These are phyloP conservation scores for Debaryomyces tyrocola DNA, from an alignment of 805 yeast species.

Conservation along the genomic window DNA sequence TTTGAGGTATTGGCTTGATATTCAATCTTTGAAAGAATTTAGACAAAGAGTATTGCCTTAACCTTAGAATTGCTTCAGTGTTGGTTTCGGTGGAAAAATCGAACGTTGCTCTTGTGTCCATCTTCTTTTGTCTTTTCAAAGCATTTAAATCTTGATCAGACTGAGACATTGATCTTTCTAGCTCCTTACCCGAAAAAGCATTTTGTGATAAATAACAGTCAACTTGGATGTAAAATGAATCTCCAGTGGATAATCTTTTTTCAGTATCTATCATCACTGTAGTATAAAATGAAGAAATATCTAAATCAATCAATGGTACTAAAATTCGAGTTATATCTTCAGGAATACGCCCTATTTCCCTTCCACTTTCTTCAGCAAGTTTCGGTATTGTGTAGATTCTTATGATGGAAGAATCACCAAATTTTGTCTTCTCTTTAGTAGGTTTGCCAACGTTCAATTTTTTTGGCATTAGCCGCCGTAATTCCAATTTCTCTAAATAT, in stretches of 20 bases:
- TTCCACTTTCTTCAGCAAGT: conserved; percentile 17
- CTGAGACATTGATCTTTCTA: conserved; percentile 2
- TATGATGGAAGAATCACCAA: conserved; percentile 31
- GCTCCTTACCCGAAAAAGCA: conserved; percentile 27
- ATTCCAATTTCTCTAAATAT: conserved; percentile 43
- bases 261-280: conserved; percentile 59
- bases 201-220: conserved; percentile 57
- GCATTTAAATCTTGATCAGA: conserved; percentile 7
- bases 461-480: conserved; percentile 36
- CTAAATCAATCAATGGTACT: conserved; percentile 61
- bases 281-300: conserved; percentile 54
- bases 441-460: conserved; percentile 4
- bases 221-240: conserved; percentile 66
- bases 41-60: conserved; percentile 55
- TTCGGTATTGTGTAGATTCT: conserved; percentile 27
- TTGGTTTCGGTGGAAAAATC: conserved; percentile 47
- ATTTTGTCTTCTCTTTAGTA: conserved; percentile 12
- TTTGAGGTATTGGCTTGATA: conserved; percentile 18
- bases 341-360: conserved; percentile 77
- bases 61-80: conserved; percentile 50
- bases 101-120: conserved; percentile 15
- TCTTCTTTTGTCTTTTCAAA: conserved; percentile 17
- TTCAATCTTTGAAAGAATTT: conserved; percentile 54
- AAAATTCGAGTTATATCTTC: conserved; percentile 67
- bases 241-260: conserved; percentile 65